Evolutionary conservation across 345 rosid species (phyloP).

Genomic region (Gossypium rotundifolium): DNA sequence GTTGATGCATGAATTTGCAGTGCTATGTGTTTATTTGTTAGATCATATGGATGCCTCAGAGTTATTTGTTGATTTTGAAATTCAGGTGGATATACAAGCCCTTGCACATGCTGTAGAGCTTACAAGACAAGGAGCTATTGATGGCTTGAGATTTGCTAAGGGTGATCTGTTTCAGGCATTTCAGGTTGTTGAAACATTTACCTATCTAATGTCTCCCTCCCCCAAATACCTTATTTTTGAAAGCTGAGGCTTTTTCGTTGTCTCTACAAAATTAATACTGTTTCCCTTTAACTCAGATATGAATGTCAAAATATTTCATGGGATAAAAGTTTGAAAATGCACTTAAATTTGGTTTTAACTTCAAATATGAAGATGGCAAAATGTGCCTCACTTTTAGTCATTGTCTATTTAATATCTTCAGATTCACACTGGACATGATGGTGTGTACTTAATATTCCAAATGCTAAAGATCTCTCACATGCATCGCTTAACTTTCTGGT

Average conservation of each 20-base stretch:
- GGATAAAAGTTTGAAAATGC: not conserved
- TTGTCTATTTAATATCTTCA: not conserved
- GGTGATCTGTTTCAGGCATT: conserved; percentile 92
- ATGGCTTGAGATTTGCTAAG: conserved; percentile 86
- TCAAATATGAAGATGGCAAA: not conserved
- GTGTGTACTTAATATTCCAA: not conserved
- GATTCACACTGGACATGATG: not conserved
- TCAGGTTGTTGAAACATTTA: conserved; percentile 44
- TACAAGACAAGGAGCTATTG: conserved; percentile 94
- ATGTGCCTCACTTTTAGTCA: not conserved
- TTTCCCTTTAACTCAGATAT: not conserved
- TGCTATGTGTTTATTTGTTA: not conserved
- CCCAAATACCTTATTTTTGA: not conserved
- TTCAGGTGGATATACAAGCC: conserved; percentile 91
- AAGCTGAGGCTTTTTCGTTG: not conserved
- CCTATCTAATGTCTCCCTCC: not conserved
- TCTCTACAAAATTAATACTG: not conserved
- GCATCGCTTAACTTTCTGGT: not conserved
- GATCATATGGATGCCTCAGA: not conserved
- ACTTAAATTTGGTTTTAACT: not conserved
- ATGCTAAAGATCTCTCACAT: not conserved
- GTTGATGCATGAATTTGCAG: conserved; percentile 12
- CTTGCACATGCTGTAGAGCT: conserved; percentile 95
- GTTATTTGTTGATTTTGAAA: not conserved
- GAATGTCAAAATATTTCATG: not conserved